Evolutionary conservation across 192 early-diverging fungal genomes (phyloP), one percentile per base, ranked within the genome.

Genomic region (Backusella westeae): DNA sequence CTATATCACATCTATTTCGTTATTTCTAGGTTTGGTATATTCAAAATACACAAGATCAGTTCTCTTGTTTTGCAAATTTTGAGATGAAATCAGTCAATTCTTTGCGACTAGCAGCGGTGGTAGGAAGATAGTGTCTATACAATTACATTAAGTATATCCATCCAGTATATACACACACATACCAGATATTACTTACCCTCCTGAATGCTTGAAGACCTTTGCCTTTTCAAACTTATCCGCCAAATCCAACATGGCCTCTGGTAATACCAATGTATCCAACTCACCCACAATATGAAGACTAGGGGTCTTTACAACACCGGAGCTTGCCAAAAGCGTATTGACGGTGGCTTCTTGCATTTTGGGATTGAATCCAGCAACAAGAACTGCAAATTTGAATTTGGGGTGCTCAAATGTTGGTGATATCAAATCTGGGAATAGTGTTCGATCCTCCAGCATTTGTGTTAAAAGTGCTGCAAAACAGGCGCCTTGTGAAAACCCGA

Each of bases 401-500:
- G 38, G 53, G 36, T 86, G 86, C 14, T 29, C 70, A 70, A 87
- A 59, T 66, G 84, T 46, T 0, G 80, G 77, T 17, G 76, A 38
- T 44, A 77, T 77, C 39, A 77, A 36, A n/a, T 76, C 79, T n/a
- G 71, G 75, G 1, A 72, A 49, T 2, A 34, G 29, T 8, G 34
- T 39, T 7, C 79, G 65, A 49, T 84, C 81, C 21, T 86, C 35
- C 32, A 86, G 65, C 4, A 78, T 52, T 39, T 81, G 77, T 49
- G 70, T 71, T 6, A 87, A 29, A 59, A 87, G 38, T 9, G 83
- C 77, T 3, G 84, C 84, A 85, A 87, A 84, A 1, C 81, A 78
- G 0, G 85, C 86, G 17, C 86, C 80, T 26, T 87, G 86, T 39
- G 84, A 86, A 68, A 87, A 87, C 15, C 86, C 86, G 69, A 87